Base-by-base conservation (phyloP, 2,329 filamentous ascomycete species). In the Xylaria sp. region DNA sequence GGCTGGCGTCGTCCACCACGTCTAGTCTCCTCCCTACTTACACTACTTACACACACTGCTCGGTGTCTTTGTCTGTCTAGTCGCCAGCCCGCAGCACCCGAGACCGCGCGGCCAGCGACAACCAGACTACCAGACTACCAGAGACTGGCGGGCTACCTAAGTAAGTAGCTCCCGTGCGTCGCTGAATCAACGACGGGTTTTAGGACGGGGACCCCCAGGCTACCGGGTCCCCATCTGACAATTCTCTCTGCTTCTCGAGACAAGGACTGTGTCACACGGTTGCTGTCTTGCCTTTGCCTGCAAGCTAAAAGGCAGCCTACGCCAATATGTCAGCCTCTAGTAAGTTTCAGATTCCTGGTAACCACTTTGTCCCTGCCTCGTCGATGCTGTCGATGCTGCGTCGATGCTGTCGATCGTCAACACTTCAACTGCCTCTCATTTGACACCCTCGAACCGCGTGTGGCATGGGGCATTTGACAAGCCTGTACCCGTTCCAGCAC, bases 261-360 rank as follows among this genome's bases (percentile, higher is more conserved):
- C 19, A 57, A 43, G 41, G 54, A 62, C 54, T 62, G 59, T 62
- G 35, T 60, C n/a, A 52, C 55, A 58, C 40, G 4, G 51, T 31
- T 44, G 31, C 40, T 55, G 51, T 55, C 49, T 61, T 35, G 52
- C 52, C 47, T 48, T 61, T 35, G 52, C 52, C 47, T 48, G 19
- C 11, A 1, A 43, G 40, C 40, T 55, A 64, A 58, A 55, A 61
- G 49, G 29, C 49, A 54, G 46, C 37, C 49, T 37, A 31, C 19
- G 40, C 51, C 49, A 54, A 58, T 21, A 66, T 66, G 64, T 56
- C 64, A 47, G 44, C 57, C 54, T 62, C 64, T 21, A 61, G 64
- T 66, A 64, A 62, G 64, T 64, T 56, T 46, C 37, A 21, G 11
- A 46, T 53, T 56, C 61, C 55, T 56, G 21, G 17, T 27, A 9